Evolutionary conservation across 805 yeast genomes (phyloP).

Genomic region (Candida argentea): DNA sequence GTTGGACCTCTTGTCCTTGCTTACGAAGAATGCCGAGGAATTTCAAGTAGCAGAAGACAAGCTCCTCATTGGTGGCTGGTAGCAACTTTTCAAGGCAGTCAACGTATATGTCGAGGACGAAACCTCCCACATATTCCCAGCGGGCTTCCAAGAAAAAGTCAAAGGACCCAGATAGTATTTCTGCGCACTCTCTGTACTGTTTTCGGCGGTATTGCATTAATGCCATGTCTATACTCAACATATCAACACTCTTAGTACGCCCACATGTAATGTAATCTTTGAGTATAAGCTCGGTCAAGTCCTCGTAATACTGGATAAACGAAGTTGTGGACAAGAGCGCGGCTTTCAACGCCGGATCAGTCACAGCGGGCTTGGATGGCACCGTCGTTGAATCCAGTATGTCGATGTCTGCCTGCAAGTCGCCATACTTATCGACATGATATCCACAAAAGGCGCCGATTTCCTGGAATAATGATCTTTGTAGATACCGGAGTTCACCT

Average conservation of each 20-base stretch:
- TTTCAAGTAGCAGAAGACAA: conserved; percentile 32
- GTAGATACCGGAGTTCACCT: conserved; percentile 41
- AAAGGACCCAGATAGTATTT: conserved; percentile 58
- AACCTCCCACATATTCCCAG: conserved; percentile 64
- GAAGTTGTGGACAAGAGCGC: conserved; percentile 9
- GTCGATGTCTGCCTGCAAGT: too few species aligned
- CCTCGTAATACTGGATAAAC: conserved; percentile 28
- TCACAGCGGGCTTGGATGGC: too few species aligned
- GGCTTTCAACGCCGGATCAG: too few species aligned
- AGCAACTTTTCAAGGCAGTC: conserved; percentile 47
- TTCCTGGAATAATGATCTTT: conserved; percentile 32
- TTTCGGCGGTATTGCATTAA: conserved; percentile 48
- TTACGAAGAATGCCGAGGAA: conserved; percentile 23
- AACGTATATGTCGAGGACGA: conserved; percentile 56
- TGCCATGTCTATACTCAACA: conserved; percentile 73
- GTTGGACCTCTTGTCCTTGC: conserved; percentile 5
- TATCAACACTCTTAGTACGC: conserved; percentile 58
- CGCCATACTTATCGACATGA: conserved; percentile 8
- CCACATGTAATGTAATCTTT: conserved; percentile 39
- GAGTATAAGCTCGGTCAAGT: conserved; percentile 47
- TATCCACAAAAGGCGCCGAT: conserved; percentile 14
- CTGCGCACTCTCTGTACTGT: conserved; percentile 50
- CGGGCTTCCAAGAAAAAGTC: conserved; percentile 57
- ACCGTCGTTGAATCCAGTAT: too few species aligned
- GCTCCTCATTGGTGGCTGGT: conserved; percentile 13